Evolutionary conservation across 192 early-diverging fungal species (phyloP), one percentile per base, ranked within the genome.

Genomic region (Rhizophagus clarus): DNA sequence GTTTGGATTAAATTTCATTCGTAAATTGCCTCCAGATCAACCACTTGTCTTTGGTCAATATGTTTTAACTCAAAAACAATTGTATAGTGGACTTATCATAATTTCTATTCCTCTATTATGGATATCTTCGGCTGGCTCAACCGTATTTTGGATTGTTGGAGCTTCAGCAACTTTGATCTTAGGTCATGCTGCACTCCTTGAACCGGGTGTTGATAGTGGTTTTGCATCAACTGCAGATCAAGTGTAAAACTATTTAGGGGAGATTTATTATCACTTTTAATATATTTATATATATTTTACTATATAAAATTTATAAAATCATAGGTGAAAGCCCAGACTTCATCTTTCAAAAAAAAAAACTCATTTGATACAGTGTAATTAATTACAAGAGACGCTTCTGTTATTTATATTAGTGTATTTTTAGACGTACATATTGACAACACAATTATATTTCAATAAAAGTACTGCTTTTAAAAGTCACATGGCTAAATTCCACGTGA

Each of bases 71-170:
- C 70, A 82, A 12, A 77, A 84, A 47, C 85, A 87, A 61, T 72
- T 90, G 73, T 87, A 89, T 82, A 82, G 78, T 14, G 75, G 34
- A n/a, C 82, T 88, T 47, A 83, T 84, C 56, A 70, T 74, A 42
- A 76, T 84, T 47, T 86, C 88, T 6, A 80, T 90, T 66, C 45
- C 85, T 45, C 80, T 91, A 22, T 85, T 91, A 63, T 84, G 85
- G 68, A 81, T 91, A 74, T 89, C 87, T 34, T 85, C 84, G 15
- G 82, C 87, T 22, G 83, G 87, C 2, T 86, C 87, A 12, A 87
- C 86, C 28, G 82, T 91, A 51, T 90, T 91, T 63, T 91, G 90
- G 90, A 86, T 90, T 72, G 80, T 89, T 77, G 87, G 89, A 70
- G 90, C 90, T 63, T 87, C 88, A 72, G 88, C 88, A 42, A 79